These are phyloP conservation scores for Entophlyctis luteolus DNA, from an alignment of 192 early-diverging fungal species.

Conservation along the genomic window DNA sequence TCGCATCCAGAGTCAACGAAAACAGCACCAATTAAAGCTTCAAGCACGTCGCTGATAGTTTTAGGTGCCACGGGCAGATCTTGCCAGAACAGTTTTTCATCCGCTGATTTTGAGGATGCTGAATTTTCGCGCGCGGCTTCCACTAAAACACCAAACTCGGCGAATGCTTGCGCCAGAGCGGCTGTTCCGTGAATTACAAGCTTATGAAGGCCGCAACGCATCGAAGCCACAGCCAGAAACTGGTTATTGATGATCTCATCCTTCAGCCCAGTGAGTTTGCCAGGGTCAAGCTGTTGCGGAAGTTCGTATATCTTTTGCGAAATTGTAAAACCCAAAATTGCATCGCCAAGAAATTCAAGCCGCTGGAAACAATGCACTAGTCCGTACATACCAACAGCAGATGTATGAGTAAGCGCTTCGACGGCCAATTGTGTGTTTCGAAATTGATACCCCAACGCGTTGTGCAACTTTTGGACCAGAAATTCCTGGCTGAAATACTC, in stretches of 20 bases:
- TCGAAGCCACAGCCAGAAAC: constrained; percentile 69
- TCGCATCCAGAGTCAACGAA: constrained; percentile 79
- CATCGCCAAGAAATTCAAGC: constrained; percentile 78
- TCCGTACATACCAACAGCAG: constrained; percentile 37
- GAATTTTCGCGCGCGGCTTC: constrained; percentile 3
- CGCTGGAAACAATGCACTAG: constrained; percentile 72
- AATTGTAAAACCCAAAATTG: constrained; percentile 44
- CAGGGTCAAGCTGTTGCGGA: constrained; percentile 64
- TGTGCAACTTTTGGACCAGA: constrained; percentile 15
- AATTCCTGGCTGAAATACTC: neutral
- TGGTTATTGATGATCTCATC: constrained; percentile 72
- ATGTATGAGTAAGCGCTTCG: constrained; percentile 87
- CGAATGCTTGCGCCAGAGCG: constrained; percentile 53
- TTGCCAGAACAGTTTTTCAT: constrained; percentile 66
- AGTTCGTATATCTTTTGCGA: constrained; percentile 64
- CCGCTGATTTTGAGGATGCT: neutral
- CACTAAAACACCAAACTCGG: constrained; percentile 26
- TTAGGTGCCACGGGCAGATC: constrained; percentile 77
- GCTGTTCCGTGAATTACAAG: constrained; percentile 64
- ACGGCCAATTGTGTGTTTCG: constrained; percentile 58
- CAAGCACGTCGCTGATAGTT: constrained; percentile 81
- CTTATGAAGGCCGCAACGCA: constrained; percentile 59
- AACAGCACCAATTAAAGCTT: constrained; percentile 81
- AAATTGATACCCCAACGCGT: constrained; percentile 63
- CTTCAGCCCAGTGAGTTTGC: constrained; percentile 63